Conservation (phyloP, 163 green algal genomes). For the Volvox carteri region DNA sequence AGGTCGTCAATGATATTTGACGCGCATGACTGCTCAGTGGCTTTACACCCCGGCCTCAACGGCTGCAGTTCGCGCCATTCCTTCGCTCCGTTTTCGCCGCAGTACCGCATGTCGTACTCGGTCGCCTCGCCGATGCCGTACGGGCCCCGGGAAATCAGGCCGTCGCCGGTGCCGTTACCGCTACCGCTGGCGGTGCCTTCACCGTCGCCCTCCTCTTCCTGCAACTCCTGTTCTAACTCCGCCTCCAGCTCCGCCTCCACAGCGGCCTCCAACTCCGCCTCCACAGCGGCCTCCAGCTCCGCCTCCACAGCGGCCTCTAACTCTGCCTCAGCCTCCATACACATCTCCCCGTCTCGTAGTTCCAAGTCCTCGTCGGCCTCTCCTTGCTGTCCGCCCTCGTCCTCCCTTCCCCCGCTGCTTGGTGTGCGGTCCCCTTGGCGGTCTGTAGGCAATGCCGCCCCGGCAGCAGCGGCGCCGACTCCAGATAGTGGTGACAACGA, state of each 20-base stretch:
- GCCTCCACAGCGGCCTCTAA: background rate
- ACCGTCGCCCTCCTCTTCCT: background rate
- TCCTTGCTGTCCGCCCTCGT: no score
- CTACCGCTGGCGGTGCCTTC: background rate
- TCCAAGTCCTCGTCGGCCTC: no score
- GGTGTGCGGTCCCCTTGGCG: no score
- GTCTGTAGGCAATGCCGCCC: no score
- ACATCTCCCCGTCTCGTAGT: no score
- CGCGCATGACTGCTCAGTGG: background rate
- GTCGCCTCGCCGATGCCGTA: background rate
- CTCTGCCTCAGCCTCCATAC: background rate
- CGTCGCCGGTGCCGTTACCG: background rate
- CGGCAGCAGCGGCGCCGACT: no score
- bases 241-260: background rate
- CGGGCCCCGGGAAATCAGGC: no score
- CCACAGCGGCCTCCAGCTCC: background rate
- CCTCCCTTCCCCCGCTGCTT: no score
- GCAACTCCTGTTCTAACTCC: background rate
- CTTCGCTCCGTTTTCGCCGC: no score
- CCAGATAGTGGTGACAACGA: no score
- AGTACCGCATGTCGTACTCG: background rate
- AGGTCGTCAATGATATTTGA: no score
- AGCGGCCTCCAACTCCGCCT: constrained; percentile 6
- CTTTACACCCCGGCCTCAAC: background rate
- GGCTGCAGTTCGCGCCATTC: no score